phyloP scores from a whole-genome alignment of 177 flowering plant species.

The Vitis hybrid region DNA sequence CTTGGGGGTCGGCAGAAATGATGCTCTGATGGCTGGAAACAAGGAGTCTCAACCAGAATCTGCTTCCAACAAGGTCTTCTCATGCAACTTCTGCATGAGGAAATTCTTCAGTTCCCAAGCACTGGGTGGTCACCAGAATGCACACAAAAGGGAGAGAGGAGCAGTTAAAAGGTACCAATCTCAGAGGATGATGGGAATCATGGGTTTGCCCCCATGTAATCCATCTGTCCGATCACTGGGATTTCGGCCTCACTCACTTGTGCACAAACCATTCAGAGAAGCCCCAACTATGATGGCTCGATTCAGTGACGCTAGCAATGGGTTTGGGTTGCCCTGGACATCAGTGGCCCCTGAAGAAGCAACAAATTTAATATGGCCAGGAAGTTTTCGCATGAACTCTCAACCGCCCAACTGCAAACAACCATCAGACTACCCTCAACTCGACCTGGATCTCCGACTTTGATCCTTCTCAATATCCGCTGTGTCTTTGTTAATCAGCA shows the following conservation, averaged over 20 bases:
- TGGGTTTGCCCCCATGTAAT: conserved; percentile 11
- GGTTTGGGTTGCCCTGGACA: conserved; percentile 6
- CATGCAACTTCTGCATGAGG: conserved; percentile 7
- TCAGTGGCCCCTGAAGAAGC: conserved; percentile 3
- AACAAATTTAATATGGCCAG: conserved; percentile 26
- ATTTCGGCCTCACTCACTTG: conserved; percentile 23
- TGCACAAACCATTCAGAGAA: conserved; percentile 21
- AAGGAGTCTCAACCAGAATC: too few relatives aligned
- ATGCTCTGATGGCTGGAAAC: too few relatives aligned
- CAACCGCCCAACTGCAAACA: conserved; percentile 13
- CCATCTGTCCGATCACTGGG: conserved; percentile 20
- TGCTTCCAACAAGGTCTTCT: conserved; percentile 11
- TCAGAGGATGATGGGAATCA: conserved; percentile 18
- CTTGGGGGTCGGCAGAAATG: too few relatives aligned
- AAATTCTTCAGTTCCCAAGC: conserved; percentile 13
- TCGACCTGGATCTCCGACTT: conserved; percentile 44
- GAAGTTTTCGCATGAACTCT: conserved; percentile 22
- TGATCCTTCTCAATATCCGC: conserved; percentile 5
- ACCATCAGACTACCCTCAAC: conserved; percentile 18
- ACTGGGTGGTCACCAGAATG: conserved; percentile 23
- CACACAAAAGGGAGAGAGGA: conserved; percentile 48
- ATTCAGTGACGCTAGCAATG: conserved; percentile 7
- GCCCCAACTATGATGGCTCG: conserved; percentile 7
- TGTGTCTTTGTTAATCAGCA: too few relatives aligned
- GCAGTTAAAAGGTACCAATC: conserved; percentile 28